phyloP scores from a whole-genome alignment of 2,329 filamentous ascomycete genomes.

The Madurella fahalii region DNA sequence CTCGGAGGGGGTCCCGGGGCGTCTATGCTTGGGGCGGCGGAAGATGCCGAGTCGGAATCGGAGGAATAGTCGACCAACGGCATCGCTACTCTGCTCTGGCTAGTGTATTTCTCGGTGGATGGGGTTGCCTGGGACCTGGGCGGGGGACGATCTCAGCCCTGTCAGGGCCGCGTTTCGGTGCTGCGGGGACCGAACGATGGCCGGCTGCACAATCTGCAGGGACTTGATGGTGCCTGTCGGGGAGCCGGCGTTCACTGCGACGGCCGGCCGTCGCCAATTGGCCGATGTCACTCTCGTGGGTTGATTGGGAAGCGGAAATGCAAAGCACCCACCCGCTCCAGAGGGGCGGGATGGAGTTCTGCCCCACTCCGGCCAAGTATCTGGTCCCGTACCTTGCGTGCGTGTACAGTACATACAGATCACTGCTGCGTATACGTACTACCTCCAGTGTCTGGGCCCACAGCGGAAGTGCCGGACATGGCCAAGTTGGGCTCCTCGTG shows the following conservation, averaged over 20 bases:
- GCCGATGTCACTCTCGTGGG: not conserved
- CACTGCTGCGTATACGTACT: too few species aligned
- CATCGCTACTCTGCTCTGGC: constrained; percentile 22
- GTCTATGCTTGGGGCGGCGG: constrained; percentile 6
- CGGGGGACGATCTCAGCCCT: not conserved
- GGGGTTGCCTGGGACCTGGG: not conserved
- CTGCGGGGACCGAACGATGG: not conserved
- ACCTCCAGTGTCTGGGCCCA: not conserved
- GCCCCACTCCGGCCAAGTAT: not conserved
- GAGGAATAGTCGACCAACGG: constrained; percentile 38
- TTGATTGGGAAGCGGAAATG: not conserved
- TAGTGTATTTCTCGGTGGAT: not conserved
- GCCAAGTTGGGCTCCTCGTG: too few species aligned
- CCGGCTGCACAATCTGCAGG: too few species aligned
- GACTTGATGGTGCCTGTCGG: not conserved
- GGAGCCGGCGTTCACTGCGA: constrained; percentile 4
- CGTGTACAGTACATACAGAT: not conserved
- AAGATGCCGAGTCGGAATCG: constrained; percentile 27
- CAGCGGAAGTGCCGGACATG: not conserved
- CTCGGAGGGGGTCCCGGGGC: constrained; percentile 3
- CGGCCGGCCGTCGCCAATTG: not conserved
- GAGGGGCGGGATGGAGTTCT: not conserved
- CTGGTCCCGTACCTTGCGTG: not conserved
- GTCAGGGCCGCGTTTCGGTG: constrained; percentile 6
- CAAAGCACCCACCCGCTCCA: too few species aligned